Conservation (phyloP, 805 yeast genomes). For the Teunomyces stri region DNA sequence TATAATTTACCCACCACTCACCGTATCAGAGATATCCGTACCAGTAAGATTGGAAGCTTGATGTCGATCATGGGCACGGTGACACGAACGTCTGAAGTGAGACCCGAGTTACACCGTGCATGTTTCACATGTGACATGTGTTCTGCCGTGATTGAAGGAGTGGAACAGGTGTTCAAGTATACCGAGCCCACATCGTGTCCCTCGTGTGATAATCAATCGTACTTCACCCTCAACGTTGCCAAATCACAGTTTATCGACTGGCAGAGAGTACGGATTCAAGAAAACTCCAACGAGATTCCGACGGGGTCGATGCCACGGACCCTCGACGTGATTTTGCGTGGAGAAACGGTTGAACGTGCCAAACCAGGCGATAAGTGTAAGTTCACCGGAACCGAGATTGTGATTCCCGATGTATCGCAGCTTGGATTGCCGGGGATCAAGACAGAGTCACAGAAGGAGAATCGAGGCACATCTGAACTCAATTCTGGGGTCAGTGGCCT, state of each 20-base stretch:
- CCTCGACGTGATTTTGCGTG: slow-evolving; percentile 85
- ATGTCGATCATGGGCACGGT: slow-evolving; percentile 91
- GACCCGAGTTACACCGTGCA: slow-evolving; percentile 89
- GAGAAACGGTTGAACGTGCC: slow-evolving; percentile 92
- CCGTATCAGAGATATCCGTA: slow-evolving; percentile 85
- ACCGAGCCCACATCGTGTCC: slow-evolving; percentile 96
- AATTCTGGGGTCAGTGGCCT: slow-evolving; percentile 88
- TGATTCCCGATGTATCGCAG: slow-evolving; percentile 91
- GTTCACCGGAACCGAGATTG: slow-evolving; percentile 93
- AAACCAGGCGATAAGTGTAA: slow-evolving; percentile 96
- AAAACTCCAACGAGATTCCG: slow-evolving; percentile 94
- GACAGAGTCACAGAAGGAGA: slow-evolving; percentile 75
- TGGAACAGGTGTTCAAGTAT: slow-evolving; percentile 89
- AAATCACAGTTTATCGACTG: slow-evolving; percentile 91
- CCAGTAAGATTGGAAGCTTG: slow-evolving; percentile 83
- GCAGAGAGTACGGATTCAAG: slow-evolving; percentile 95
- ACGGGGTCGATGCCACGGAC: slow-evolving; percentile 99
- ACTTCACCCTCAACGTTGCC: slow-evolving; percentile 80
- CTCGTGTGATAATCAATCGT: slow-evolving; percentile 79
- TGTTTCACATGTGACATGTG: slow-evolving; percentile 89
- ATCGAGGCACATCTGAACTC: slow-evolving; percentile 63
- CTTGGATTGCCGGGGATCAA: slow-evolving; percentile 93
- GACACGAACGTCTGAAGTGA: slow-evolving; percentile 91
- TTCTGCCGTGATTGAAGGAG: slow-evolving; percentile 77
- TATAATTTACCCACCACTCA: slow-evolving; percentile 79